Evolutionary conservation across 371 early-diverging fungal species (phyloP), one percentile per base, ranked within the genome.

Genomic region (Apophysomyces trapeziformis): DNA sequence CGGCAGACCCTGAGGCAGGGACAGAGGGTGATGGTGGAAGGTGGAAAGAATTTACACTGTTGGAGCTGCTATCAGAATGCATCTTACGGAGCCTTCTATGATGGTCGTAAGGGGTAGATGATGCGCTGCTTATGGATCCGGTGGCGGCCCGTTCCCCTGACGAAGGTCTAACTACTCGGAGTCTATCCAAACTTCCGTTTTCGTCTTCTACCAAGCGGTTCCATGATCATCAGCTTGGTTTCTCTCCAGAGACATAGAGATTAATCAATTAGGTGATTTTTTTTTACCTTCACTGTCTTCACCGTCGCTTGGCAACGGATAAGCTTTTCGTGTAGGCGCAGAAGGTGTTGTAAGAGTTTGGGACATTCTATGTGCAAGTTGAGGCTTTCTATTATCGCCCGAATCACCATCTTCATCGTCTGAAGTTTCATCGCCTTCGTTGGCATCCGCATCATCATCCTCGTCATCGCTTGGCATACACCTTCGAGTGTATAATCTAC

Each of bases 391-490:
- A 13, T 1, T 41, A 13, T 13, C 61, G 14, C 32, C 18, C 8
- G 38, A 56, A 9, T 60, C 58, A 35, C 75, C 71, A 21, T 75
- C 74, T 44, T 73, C 76, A 2, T 66, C 66, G 12, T 72, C 71
- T 7, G 77, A 71, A 1, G 73, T 73, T 0, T 80, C 75, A 13
- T 60, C 58, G 21, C 75, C 71, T 21, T 75, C 74, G 45, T 73
- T 73, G 6, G 64, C 66, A 50, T 63, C 63, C 56, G 38, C 63
- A 4, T 63, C 63, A 1, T 71, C 72, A 13, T 73, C 74, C 61
- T 80, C 80, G 57, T 77, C 77, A 62, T 80, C 80, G 38, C 80
- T 80, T 2, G 80, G 78, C n/a, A 80, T 63, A 46, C 72, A 73
- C 44, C 67, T 74, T 35, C 70, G 60, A 43, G 75, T 80, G 45